Conservation (phyloP, 164 flowering plant genomes). For the Magnolia changhungtana region DNA sequence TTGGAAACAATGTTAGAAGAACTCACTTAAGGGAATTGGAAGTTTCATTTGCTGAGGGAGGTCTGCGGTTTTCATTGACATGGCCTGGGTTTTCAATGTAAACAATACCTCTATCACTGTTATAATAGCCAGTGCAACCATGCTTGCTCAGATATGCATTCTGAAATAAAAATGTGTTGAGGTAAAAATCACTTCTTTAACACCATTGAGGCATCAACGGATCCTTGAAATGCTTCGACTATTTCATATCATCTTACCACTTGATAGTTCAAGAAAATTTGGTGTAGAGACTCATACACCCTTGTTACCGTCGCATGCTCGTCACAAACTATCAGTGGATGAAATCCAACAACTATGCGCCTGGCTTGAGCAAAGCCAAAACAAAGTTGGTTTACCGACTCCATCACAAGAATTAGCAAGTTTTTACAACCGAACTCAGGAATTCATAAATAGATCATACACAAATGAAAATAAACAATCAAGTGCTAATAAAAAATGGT, state of each 20-base stretch:
- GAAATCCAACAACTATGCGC: constrained; percentile 55
- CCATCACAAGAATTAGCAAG: not conserved
- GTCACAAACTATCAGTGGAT: constrained; percentile 37
- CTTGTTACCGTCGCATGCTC: constrained; percentile 15
- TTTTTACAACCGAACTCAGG: not conserved
- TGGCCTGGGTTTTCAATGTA: constrained; percentile 35
- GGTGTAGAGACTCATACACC: constrained; percentile 32
- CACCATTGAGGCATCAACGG: not conserved
- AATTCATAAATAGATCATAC: not conserved
- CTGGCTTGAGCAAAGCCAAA: constrained; percentile 30
- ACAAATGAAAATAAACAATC: not conserved
- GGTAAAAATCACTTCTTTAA: not conserved
- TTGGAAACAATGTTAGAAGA: not conserved
- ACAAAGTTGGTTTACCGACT: not conserved
- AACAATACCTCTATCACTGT: constrained; percentile 25
- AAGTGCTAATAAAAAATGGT: not conserved
- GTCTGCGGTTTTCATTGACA: constrained; percentile 8
- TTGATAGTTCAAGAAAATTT: constrained; percentile 35
- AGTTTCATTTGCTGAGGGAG: constrained; percentile 14
- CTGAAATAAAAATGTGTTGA: constrained; percentile 24
- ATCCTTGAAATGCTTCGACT: not conserved
- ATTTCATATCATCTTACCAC: constrained; percentile 40
- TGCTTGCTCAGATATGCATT: constrained; percentile 52
- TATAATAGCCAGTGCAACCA: constrained; percentile 29
- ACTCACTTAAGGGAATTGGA: constrained; percentile 26